phyloP scores from a whole-genome alignment of 1,284 basidiomycete genomes.

The Thecaphora thlaspeos region DNA sequence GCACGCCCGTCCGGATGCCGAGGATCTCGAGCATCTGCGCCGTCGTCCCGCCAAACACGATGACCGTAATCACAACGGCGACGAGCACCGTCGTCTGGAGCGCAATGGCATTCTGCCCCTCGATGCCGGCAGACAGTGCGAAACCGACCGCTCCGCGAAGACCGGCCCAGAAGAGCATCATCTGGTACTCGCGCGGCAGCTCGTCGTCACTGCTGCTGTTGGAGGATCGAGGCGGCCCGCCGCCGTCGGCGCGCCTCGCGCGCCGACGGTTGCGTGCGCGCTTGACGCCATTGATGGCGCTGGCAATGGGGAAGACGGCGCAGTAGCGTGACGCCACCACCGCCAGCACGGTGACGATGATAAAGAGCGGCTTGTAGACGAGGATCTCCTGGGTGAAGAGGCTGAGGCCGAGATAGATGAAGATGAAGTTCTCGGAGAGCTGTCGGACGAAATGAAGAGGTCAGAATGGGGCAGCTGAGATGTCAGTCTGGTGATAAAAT shows the following conservation, averaged over 20 bases:
- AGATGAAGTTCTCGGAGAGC: constrained; percentile 98
- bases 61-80: constrained; percentile 90
- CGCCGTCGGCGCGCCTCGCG: constrained; percentile 22
- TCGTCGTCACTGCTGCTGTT: constrained; percentile 27
- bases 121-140: constrained; percentile 91
- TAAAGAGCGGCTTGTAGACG: constrained; percentile 94
- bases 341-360: constrained; percentile 66
- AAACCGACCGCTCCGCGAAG: constrained; percentile 94
- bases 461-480: no score
- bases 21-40: constrained; percentile 93
- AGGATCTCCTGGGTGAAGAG: constrained; percentile 85
- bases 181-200: constrained; percentile 53
- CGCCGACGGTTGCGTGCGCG: constrained; percentile 72
- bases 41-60: constrained; percentile 94
- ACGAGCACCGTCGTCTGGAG: constrained; percentile 91
- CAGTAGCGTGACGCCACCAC: constrained; percentile 93
- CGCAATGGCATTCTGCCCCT: constrained; percentile 83
- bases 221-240: constrained; percentile 22
- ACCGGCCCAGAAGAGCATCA: constrained; percentile 92
- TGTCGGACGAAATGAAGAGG: constrained; percentile 59
- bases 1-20: constrained; percentile 89
- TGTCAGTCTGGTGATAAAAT: no score
- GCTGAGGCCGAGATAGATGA: constrained; percentile 95
- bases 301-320: constrained; percentile 95
- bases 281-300: constrained; percentile 84